These are phyloP conservation scores for Suhomyces maxii DNA, from an alignment of 1,139 yeast species.

Conservation along the genomic window DNA sequence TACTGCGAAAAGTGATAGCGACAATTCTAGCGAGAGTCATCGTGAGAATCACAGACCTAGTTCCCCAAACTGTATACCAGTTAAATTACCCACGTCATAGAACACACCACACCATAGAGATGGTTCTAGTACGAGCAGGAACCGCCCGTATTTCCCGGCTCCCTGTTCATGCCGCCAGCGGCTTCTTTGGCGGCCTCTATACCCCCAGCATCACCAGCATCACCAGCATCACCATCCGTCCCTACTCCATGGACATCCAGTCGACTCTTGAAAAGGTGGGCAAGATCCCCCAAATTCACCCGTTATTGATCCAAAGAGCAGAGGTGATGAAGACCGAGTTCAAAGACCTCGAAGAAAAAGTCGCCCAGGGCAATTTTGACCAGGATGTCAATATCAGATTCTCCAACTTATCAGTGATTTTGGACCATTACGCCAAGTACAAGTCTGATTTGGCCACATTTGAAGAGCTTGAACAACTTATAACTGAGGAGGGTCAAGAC, in stretches of 20 bases:
- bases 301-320: conserved; percentile 65
- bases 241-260: conserved; percentile 1
- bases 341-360: conserved; percentile 43
- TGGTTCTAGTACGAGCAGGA: too few species aligned
- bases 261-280: conserved; percentile 9
- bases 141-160: too few species aligned
- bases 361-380: conserved; percentile 53
- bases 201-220: too few species aligned
- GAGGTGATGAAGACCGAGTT: conserved; percentile 53
- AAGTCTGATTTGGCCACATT: conserved; percentile 33
- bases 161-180: too few species aligned
- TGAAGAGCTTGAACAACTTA: conserved; percentile 37
- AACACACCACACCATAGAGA: too few species aligned
- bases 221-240: neutral
- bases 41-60: too few species aligned
- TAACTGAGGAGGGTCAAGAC: conserved; percentile 32
- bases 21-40: too few species aligned
- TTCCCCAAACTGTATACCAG: too few species aligned
- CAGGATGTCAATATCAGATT: conserved; percentile 56
- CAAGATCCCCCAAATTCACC: conserved; percentile 43
- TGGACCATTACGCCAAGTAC: conserved; percentile 54
- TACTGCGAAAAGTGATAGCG: too few species aligned
- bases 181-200: too few species aligned
- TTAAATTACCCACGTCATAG: too few species aligned
- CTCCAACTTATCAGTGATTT: conserved; percentile 54